Percentiles rank a stretch among this genome's conserved stretches.
Conservation (phyloP, 1,139 yeast species). For the Geotrichum citri-aurantii region DNA sequence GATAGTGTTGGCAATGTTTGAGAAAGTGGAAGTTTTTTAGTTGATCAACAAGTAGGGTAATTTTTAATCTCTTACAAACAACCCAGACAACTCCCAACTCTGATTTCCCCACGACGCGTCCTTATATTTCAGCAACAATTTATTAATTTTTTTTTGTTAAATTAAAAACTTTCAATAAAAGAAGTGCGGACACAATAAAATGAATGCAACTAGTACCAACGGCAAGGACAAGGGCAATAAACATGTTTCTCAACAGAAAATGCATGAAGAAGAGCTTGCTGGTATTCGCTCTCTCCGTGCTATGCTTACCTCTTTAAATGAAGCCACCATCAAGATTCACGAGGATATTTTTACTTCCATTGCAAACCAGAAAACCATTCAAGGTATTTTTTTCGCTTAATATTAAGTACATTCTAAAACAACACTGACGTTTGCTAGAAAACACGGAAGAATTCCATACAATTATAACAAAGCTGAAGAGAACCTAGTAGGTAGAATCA, state of each 20-base stretch:
- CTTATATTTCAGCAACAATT: background rate
- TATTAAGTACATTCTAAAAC: background rate
- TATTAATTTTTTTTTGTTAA: too few relatives aligned
- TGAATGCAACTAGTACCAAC: background rate
- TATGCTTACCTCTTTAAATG: slow-evolving; percentile 25
- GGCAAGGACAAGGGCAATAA: background rate
- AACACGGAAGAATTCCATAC: slow-evolving; percentile 5
- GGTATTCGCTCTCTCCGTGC: slow-evolving; percentile 20
- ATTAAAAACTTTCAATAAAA: too few relatives aligned
- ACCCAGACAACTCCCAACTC: background rate
- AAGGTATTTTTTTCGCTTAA: slow-evolving; percentile 14
- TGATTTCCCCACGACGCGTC: background rate
- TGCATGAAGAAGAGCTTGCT: slow-evolving; percentile 7
- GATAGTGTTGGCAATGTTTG: background rate
- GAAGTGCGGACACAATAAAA: background rate
- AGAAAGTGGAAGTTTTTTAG: background rate
- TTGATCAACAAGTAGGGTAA: background rate
- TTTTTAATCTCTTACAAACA: background rate
- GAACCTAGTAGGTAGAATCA: background rate
- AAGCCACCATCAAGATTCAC: slow-evolving; percentile 28
- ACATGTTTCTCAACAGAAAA: background rate
- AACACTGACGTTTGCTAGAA: slow-evolving; percentile 3
- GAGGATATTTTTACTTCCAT: slow-evolving; percentile 23
- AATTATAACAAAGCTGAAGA: background rate
- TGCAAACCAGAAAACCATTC: slow-evolving; percentile 24